Conservation (phyloP, 352 stramenopile genomes). For the Blastocystis hominis region DNA sequence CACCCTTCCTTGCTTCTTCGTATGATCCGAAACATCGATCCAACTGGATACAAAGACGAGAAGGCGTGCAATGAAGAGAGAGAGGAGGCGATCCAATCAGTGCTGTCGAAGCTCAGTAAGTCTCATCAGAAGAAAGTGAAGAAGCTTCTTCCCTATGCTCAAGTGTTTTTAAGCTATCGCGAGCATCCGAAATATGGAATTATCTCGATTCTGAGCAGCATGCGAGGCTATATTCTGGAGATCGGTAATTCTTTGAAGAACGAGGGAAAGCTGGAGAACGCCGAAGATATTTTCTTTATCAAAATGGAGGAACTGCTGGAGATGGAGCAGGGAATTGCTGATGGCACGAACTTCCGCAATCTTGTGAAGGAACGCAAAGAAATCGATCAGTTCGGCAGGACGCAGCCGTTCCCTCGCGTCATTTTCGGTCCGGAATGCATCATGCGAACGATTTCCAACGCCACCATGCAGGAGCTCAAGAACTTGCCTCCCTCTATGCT, state of each 20-base stretch:
- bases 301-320: not conserved
- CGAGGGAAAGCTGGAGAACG: not conserved
- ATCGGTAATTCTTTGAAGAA: not conserved
- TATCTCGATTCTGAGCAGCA: not conserved
- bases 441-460: not conserved
- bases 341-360: not conserved
- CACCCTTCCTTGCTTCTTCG: not conserved
- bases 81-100: not conserved
- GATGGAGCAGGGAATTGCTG: not conserved
- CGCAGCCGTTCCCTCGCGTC: not conserved
- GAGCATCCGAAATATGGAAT: slow-evolving; percentile 13
- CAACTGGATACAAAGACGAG: not conserved
- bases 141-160: not conserved
- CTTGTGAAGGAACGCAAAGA: not conserved
- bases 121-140: not conserved
- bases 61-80: not conserved
- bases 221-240: not conserved
- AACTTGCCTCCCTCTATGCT: not conserved
- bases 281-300: not conserved
- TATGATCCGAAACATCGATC: not conserved
- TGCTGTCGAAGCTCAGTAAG: not conserved
- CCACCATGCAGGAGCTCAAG: not conserved
- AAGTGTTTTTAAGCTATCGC: not conserved
- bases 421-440: not conserved
- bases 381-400: not conserved